A percentile compares a stretch with the other conserved stretches of the same genome.
These are phyloP conservation scores for Trypanosoma vivax DNA, from an alignment of 208 protist genomes.

Conservation along the genomic window DNA sequence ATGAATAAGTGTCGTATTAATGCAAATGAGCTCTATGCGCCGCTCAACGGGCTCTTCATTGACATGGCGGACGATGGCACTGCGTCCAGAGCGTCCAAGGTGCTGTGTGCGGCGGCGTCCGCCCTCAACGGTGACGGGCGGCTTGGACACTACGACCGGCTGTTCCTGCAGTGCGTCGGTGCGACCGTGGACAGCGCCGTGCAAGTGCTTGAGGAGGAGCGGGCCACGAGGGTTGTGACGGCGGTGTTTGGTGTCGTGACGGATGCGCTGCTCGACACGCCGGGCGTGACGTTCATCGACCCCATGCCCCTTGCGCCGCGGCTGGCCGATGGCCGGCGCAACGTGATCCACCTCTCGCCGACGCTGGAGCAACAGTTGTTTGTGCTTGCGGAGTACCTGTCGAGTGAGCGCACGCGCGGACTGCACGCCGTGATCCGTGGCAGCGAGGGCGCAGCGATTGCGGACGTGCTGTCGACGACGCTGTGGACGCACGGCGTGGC, in stretches of 20 bases:
- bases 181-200: neutral
- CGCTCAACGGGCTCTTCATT: neutral
- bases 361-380: slow-evolving; percentile 26
- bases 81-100: neutral
- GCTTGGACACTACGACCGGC: neutral
- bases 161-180: neutral
- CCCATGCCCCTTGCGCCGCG: neutral
- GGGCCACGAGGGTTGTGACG: neutral
- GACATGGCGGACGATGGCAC: neutral
- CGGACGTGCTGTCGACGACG: neutral
- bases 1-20: neutral
- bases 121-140: neutral
- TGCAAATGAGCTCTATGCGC: neutral
- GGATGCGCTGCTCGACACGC: slow-evolving; percentile 1
- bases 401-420: neutral
- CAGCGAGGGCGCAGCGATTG: neutral
- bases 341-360: slow-evolving; percentile 10
- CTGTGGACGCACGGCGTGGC: neutral
- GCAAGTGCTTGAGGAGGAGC: neutral
- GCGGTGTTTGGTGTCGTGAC: slow-evolving; percentile 6
- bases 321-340: neutral
- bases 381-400: slow-evolving; percentile 15
- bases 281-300: slow-evolving; percentile 10
- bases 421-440: slow-evolving; percentile 4
- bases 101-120: neutral